Evolutionary conservation across 2,329 filamentous ascomycete genomes (phyloP).

Genomic region (Ceratocystis diversiconidia): DNA sequence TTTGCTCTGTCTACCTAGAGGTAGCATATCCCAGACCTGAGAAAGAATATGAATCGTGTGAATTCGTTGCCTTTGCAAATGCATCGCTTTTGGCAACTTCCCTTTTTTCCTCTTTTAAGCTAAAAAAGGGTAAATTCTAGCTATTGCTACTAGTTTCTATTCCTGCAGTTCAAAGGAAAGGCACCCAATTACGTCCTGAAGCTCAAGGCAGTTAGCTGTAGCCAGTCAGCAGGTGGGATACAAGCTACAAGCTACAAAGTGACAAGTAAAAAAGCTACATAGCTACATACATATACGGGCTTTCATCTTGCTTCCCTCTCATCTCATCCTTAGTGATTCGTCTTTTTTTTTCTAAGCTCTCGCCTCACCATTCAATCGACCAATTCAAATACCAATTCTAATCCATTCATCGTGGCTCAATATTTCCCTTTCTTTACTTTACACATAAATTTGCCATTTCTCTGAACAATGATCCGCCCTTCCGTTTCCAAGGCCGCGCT

Average conservation of each 20-base stretch:
- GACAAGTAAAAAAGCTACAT: not conserved
- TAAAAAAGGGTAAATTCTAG: not conserved
- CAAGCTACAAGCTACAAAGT: not conserved
- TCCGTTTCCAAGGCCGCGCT: slow-evolving; percentile 41
- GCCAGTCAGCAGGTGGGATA: not conserved
- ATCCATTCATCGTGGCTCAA: too few species aligned
- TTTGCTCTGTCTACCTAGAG: too few species aligned
- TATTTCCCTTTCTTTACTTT: not conserved
- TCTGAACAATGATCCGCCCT: slow-evolving; percentile 50
- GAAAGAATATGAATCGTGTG: too few species aligned
- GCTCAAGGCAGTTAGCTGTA: not conserved
- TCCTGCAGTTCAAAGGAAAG: not conserved
- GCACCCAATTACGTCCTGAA: slow-evolving; percentile 15
- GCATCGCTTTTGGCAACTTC: not conserved
- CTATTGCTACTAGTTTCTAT: not conserved
- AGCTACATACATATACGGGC: not conserved
- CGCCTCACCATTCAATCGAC: not conserved
- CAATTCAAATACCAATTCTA: not conserved
- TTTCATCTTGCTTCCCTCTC: slow-evolving; percentile 2
- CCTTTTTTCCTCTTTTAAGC: not conserved
- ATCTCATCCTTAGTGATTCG: not conserved
- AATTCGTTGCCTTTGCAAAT: not conserved
- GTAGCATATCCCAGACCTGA: too few species aligned
- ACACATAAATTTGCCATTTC: not conserved
- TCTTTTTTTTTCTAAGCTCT: not conserved